A percentile compares a stretch with the other conserved stretches of the same genome.
phyloP scores from a whole-genome alignment of 140 eudicot species.

The Oenanthe javanica region DNA sequence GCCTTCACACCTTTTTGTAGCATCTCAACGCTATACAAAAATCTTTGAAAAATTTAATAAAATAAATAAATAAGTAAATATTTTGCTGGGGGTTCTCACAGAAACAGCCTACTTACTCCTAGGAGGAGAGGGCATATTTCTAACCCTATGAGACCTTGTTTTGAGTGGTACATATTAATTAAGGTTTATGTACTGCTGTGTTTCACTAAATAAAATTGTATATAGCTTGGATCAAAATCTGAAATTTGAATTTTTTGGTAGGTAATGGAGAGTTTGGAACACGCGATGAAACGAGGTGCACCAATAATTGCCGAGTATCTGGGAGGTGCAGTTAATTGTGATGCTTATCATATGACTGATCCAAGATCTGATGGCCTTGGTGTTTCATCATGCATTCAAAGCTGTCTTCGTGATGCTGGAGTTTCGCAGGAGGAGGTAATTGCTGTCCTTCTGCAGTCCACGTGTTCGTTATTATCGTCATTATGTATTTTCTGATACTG shows the following conservation, averaged over 20 bases:
- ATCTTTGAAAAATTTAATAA: neutral
- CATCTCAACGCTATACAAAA: neutral
- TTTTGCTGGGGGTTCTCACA: neutral
- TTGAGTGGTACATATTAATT: neutral
- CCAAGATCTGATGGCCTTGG: slow-evolving; percentile 92
- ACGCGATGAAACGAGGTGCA: slow-evolving; percentile 85
- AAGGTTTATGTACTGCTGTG: neutral
- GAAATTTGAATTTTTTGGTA: slow-evolving; percentile 18
- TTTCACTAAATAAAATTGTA: neutral
- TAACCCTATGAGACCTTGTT: neutral
- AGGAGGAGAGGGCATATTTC: neutral
- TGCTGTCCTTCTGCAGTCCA: neutral
- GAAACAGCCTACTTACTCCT: neutral
- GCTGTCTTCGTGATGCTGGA: slow-evolving; percentile 74
- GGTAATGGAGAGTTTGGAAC: slow-evolving; percentile 99
- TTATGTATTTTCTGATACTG: neutral
- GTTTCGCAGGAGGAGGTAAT: slow-evolving; percentile 89
- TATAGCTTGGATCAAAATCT: neutral
- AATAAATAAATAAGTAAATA: neutral
- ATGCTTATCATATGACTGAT: slow-evolving; percentile 93
- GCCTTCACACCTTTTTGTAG: neutral
- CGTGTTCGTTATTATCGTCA: neutral
- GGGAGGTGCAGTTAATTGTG: slow-evolving; percentile 97
- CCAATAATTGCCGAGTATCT: slow-evolving; percentile 90
- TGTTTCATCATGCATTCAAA: slow-evolving; percentile 81